Evolutionary conservation across 2,329 filamentous ascomycete species (phyloP).

Genomic region (Niveomyces coronatus): DNA sequence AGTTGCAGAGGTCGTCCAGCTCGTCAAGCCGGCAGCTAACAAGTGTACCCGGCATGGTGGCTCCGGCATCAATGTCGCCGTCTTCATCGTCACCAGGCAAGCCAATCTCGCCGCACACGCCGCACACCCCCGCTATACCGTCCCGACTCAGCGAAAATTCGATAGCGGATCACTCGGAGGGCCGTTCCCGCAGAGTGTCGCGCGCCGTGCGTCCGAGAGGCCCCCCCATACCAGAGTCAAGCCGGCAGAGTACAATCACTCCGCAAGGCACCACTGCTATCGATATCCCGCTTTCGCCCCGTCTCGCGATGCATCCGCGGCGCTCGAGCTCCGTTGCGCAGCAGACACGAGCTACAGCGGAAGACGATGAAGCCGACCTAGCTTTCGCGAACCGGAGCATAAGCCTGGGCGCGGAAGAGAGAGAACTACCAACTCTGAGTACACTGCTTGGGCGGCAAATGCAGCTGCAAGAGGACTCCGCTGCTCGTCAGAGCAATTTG

Average conservation of each 20-base stretch:
- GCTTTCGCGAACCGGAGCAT: constrained; percentile 56
- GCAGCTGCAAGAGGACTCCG: constrained; percentile 23
- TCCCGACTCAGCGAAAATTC: constrained; percentile 89
- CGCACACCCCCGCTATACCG: constrained; percentile 86
- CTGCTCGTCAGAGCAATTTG: constrained; percentile 14
- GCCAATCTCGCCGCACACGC: constrained; percentile 79
- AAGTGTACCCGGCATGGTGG: constrained; percentile 54
- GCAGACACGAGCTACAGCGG: constrained; percentile 42
- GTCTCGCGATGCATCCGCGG: constrained; percentile 44
- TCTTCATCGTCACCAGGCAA: constrained; percentile 89
- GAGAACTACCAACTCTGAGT: constrained; percentile 55
- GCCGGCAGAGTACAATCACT: constrained; percentile 29
- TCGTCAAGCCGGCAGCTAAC: constrained; percentile 54
- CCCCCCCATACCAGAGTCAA: constrained; percentile 19
- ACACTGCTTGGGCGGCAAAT: constrained; percentile 43
- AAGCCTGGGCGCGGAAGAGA: constrained; percentile 55
- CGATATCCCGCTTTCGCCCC: constrained; percentile 62
- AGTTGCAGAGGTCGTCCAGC: constrained; percentile 72
- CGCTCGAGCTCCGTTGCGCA: constrained; percentile 62
- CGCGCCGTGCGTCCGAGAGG: constrained; percentile 18
- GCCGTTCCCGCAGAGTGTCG: constrained; percentile 20
- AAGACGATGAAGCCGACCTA: constrained; percentile 51
- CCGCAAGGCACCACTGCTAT: constrained; percentile 54
- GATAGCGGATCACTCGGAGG: constrained; percentile 36
- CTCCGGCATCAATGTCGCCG: constrained; percentile 68